Conservation (phyloP, 257 asterid genomes). For the Solanum habrochaites region DNA sequence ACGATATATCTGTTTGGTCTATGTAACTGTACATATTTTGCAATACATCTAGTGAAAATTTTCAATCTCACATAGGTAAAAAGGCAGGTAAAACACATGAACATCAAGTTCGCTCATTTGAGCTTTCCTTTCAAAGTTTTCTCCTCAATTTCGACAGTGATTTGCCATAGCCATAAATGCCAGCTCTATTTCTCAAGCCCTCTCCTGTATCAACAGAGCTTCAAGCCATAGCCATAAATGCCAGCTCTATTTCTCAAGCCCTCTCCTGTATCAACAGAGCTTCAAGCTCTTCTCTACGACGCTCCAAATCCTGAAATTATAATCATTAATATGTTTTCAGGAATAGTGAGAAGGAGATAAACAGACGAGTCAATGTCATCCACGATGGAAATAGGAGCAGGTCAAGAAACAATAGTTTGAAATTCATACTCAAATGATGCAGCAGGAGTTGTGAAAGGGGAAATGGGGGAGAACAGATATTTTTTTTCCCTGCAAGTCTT, state of each 20-base stretch:
- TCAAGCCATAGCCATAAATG: conserved; percentile 25
- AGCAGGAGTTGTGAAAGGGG: neutral
- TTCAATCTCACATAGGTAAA: neutral
- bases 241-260: conserved; percentile 19
- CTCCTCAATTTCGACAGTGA: neutral
- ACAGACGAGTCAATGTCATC: neutral
- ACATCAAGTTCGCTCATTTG: neutral
- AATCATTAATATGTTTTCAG: neutral
- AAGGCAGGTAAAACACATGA: neutral
- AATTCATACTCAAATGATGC: neutral
- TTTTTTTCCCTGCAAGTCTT: neutral
- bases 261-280: conserved; percentile 34
- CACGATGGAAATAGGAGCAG: neutral
- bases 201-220: conserved; percentile 37
- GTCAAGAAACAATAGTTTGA: neutral
- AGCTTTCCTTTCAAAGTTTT: neutral
- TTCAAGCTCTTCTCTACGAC: conserved; percentile 81
- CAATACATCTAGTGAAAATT: neutral
- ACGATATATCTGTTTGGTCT: neutral
- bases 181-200: conserved; percentile 21
- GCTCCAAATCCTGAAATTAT: conserved; percentile 63
- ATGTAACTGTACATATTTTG: neutral
- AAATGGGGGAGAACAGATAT: neutral
- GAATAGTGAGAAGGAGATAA: neutral
- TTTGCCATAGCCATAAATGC: neutral